These are phyloP conservation scores for Paragyromitra xinjiangensis DNA, from an alignment of 495 filamentous ascomycete genomes.

Conservation along the genomic window DNA sequence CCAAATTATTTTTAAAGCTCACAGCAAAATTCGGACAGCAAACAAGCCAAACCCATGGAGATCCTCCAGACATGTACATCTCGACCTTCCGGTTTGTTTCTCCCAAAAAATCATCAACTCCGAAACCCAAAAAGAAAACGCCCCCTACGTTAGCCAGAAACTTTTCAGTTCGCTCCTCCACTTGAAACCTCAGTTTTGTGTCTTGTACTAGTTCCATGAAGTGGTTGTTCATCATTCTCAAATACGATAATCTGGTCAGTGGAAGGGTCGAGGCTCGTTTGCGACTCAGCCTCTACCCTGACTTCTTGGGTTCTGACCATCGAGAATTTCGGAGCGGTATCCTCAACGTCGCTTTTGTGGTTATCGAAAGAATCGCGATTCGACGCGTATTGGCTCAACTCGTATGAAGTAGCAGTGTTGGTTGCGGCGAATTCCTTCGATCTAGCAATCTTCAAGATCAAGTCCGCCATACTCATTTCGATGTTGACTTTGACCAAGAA, in stretches of 20 bases:
- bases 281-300: slow-evolving; percentile 10
- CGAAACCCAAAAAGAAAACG: slow-evolving; percentile 2
- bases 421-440: slow-evolving; percentile 20
- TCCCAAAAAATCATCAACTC: slow-evolving; percentile 10
- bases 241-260: not conserved
- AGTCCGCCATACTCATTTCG: slow-evolving; percentile 63
- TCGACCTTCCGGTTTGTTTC: not conserved
- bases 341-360: not conserved
- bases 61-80: not conserved
- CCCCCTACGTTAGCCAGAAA: not conserved
- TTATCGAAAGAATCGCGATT: not conserved
- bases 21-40: not conserved
- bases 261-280: slow-evolving; percentile 13
- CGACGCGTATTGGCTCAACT: slow-evolving; percentile 6
- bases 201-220: not conserved
- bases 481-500: slow-evolving; percentile 65
- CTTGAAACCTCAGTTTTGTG: not conserved
- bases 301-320: not conserved
- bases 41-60: not conserved
- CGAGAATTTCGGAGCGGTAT: not conserved
- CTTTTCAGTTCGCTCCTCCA: not conserved
- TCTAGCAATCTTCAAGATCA: slow-evolving; percentile 56
- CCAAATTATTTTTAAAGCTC: slow-evolving; percentile 6
- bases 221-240: slow-evolving; percentile 31
- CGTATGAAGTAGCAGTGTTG: not conserved